Percentiles rank a stretch among this genome's conserved stretches.
These are phyloP conservation scores for Dictyostelium intermedium DNA, from an alignment of 78 protist species.

Conservation along the genomic window DNA sequence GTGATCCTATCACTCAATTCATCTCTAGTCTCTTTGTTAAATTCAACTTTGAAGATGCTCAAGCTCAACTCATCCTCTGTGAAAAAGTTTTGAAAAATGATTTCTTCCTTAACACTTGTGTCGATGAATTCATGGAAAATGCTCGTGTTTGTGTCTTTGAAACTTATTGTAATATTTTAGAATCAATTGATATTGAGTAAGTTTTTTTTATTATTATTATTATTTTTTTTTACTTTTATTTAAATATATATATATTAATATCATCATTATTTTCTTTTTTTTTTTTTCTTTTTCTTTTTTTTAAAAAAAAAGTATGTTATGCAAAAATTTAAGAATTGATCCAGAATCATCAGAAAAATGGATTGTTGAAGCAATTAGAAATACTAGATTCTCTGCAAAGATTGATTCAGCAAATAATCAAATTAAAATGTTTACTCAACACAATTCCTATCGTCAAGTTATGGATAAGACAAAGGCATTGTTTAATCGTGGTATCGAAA, in stretches of 20 bases:
- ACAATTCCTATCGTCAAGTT: slow-evolving; percentile 87
- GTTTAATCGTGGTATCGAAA: slow-evolving; percentile 76
- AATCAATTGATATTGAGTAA: slow-evolving; percentile 88
- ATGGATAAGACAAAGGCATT: slow-evolving; percentile 89
- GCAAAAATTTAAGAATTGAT: slow-evolving; percentile 86
- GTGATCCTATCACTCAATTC: slow-evolving; percentile 92
- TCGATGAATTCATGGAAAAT: slow-evolving; percentile 89
- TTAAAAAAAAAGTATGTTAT: slow-evolving; percentile 57
- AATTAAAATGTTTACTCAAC: slow-evolving; percentile 89
- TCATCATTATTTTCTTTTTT: neutral
- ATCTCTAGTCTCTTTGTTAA: slow-evolving; percentile 85
- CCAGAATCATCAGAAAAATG: slow-evolving; percentile 90
- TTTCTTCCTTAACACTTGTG: slow-evolving; percentile 79
- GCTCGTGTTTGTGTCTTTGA: slow-evolving; percentile 94
- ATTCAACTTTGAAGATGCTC: slow-evolving; percentile 94
- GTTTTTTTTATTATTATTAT: neutral
- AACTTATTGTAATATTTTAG: slow-evolving; percentile 93
- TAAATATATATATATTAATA: neutral
- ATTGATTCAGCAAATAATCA: slow-evolving; percentile 86
- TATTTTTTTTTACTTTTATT: no score
- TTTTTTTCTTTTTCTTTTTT: neutral
- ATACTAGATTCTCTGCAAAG: slow-evolving; percentile 91
- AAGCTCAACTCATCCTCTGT: slow-evolving; percentile 85
- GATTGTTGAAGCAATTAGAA: slow-evolving; percentile 93
- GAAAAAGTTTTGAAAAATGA: slow-evolving; percentile 89